Base-by-base conservation (phyloP, 352 stramenopile genomes). In the Globisporangium recalcitrans region DNA sequence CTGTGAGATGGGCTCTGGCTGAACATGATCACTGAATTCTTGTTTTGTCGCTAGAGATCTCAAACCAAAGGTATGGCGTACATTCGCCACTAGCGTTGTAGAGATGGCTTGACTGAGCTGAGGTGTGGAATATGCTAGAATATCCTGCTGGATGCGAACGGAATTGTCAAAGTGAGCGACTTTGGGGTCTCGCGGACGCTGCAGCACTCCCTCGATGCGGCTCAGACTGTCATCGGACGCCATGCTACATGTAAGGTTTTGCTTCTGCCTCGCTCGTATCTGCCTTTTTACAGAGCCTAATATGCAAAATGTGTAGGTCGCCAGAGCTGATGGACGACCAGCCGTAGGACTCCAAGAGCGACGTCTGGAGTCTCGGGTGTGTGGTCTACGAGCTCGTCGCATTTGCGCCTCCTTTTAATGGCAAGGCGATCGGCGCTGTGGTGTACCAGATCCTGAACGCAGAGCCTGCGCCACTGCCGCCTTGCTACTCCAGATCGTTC, bases 351-450 rank as follows among this genome's bases (percentile, higher is more conserved):
- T 40, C 49, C 26, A 91, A 91, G 66, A 88, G 76, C 55, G 88
- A 96, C 58, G 67, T 96, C 0, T 96, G 88, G 87, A 87, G 81
- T 36, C 69, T 96, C 21, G 88, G 87, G 1, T 96, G 88, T 47
- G 67, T 96, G 13, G 47, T 95, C n/a, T 87, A 91, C 60, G 86
- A 96, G 55, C 67, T 95, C 9, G 71, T 79, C 7, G 71, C 74
- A 8, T 68, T 82, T 29, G 63, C 67, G 19, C 75, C 82, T 7
- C 85, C 87, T 3, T 96, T 95, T 57, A 64, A 68, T 13, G 84
- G 70, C 13, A 75, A 72, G 13, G 83, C 84, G 0, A 48, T 93
- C 22, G 80, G 75, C 1, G 64, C 79, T 1, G 71, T 95, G 14
- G 72, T 94, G 27, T 66, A 77, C 26, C 77, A 86, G 51, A 84